These are phyloP conservation scores for Mariannaea sp. DNA, from an alignment of 2,329 filamentous ascomycete genomes.

Conservation along the genomic window DNA sequence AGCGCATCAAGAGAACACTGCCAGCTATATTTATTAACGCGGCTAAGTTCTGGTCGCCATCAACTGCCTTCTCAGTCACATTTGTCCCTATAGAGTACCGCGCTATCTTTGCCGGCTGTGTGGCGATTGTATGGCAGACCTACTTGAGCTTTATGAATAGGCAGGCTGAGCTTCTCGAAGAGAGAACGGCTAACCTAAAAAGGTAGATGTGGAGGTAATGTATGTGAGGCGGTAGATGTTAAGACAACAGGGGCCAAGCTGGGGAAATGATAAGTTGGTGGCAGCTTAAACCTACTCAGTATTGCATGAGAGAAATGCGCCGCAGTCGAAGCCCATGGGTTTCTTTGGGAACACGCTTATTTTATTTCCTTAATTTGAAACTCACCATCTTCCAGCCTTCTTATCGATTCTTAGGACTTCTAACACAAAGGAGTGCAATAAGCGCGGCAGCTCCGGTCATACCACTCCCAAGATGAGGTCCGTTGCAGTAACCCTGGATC, in stretches of 20 bases:
- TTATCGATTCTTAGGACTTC: too few relatives aligned
- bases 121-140: conserved; percentile 91
- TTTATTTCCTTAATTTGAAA: too few relatives aligned
- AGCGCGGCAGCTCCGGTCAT: too few relatives aligned
- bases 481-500: too few relatives aligned
- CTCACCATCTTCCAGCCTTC: too few relatives aligned
- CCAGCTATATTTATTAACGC: conserved; percentile 78
- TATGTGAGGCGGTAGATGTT: background rate
- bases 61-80: conserved; percentile 87
- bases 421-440: too few relatives aligned
- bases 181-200: conserved; percentile 9
- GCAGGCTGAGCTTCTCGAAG: conserved; percentile 59
- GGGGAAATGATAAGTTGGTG: background rate
- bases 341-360: too few relatives aligned
- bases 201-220: conserved; percentile 7
- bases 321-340: background rate
- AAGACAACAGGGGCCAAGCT: background rate
- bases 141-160: conserved; percentile 84
- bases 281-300: background rate
- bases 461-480: too few relatives aligned
- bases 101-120: conserved; percentile 76
- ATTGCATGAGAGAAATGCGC: too few relatives aligned
- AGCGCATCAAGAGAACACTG: conserved; percentile 75
- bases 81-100: conserved; percentile 80
- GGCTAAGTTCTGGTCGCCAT: conserved; percentile 84